These are phyloP conservation scores for Drechmeria coniospora DNA, from an alignment of 2,329 filamentous ascomycete species.

Conservation along the genomic window DNA sequence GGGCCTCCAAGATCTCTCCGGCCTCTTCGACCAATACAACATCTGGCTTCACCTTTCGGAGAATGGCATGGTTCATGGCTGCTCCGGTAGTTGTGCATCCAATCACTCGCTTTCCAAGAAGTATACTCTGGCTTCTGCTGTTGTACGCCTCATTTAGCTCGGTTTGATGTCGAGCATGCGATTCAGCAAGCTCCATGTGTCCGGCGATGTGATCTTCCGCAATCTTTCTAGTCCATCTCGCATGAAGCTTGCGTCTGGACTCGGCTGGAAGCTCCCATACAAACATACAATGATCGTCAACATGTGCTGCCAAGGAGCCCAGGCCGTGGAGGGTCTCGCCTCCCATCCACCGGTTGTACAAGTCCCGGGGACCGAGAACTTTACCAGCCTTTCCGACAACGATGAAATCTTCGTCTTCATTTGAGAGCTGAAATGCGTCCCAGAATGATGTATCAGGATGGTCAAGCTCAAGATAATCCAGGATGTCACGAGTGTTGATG, in stretches of 20 bases:
- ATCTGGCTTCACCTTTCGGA: slow-evolving; percentile 39
- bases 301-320: background rate
- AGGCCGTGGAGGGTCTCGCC: background rate
- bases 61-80: slow-evolving; percentile 40
- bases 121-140: slow-evolving; percentile 23
- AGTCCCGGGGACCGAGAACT: slow-evolving; percentile 13
- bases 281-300: slow-evolving; percentile 10
- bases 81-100: slow-evolving; percentile 58
- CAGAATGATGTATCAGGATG: slow-evolving; percentile 34
- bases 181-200: slow-evolving; percentile 20
- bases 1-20: slow-evolving; percentile 55
- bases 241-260: slow-evolving; percentile 19
- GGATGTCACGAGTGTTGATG: no score
- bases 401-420: no score
- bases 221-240: slow-evolving; percentile 28
- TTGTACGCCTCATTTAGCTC: no score
- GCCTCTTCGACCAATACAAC: slow-evolving; percentile 57
- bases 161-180: no score
- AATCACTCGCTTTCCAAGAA: slow-evolving; percentile 44
- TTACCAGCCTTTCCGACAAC: slow-evolving; percentile 30
- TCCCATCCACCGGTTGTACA: slow-evolving; percentile 9
- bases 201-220: slow-evolving; percentile 32
- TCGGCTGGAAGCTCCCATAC: slow-evolving; percentile 37
- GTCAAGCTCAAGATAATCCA: slow-evolving; percentile 34
- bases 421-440: no score